Percentiles rank a stretch among this genome's conserved stretches.
Evolutionary conservation across 2,329 filamentous ascomycete genomes (phyloP).

Genomic region (Colletotrichum costaricense): DNA sequence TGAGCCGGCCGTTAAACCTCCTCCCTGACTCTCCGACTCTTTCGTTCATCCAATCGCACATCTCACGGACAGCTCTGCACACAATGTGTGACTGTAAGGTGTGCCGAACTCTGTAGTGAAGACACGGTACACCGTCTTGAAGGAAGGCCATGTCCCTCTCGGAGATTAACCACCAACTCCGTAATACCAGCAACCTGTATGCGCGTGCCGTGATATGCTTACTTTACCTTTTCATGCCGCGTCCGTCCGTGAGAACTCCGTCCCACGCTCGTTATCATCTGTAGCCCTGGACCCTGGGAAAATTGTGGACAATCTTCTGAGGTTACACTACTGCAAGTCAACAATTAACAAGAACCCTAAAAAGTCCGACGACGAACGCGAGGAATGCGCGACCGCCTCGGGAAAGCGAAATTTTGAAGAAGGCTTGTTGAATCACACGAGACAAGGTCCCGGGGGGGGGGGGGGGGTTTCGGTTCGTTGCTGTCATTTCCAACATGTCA

Average conservation of each 20-base stretch:
- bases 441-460: too few species aligned
- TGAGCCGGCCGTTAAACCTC: background rate
- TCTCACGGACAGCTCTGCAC: background rate
- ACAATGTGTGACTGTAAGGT: background rate
- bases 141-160: background rate
- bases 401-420: background rate
- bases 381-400: background rate
- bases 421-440: background rate
- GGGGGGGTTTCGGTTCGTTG: too few species aligned
- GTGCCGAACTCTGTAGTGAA: background rate
- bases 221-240: background rate
- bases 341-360: constrained; percentile 4
- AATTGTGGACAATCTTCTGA: background rate
- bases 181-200: background rate
- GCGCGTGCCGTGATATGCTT: background rate
- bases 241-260: background rate
- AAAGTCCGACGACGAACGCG: background rate
- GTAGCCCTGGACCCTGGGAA: constrained; percentile 12
- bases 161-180: background rate
- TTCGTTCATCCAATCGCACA: background rate
- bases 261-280: background rate
- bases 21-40: background rate
- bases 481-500: too few species aligned
- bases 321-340: constrained; percentile 3
- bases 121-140: background rate